Evolutionary conservation across 352 stramenopile species (phyloP), one percentile per base, ranked within the genome.

Genomic region (Phytophthora sp.): DNA sequence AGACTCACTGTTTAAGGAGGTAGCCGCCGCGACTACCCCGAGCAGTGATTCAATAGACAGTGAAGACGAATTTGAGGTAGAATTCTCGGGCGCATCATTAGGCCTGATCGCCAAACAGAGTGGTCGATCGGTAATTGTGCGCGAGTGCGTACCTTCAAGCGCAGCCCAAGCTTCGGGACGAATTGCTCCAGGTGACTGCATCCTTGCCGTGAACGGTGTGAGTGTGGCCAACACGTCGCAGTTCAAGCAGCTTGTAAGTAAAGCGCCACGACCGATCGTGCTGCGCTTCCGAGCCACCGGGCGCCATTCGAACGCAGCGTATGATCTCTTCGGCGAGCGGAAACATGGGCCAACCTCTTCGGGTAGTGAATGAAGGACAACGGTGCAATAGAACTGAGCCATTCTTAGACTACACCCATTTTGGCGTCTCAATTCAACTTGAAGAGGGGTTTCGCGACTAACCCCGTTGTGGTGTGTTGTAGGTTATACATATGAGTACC

Each of bases 101-200:
- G 87, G 87, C 7, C 63, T 95, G 18, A 76, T 91, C 28, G 84
- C 85, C 31, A 89, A 89, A 57, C 79, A 93, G 57, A 90, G 75
- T 46, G 74, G 76, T 0, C 51, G 35, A 12, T 69, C 68, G 3
- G 84, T 95, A 43, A 81, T 92, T 23, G 87, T 95, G 24, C 79
- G 80, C 5, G 84, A 94, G 62, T 92, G 85, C 38, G 62, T 92
- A 8, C 61, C 69, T 5, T 87, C 77, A 0, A 86, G 84, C 23
- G 62, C 67, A 2, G 87, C 87, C 15, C 62, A 86, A 15, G 70
- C 67, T 31, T 78, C 69, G 1, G 85, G 85, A 1, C 61, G 62
- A 3, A 93, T 95, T 35, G 57, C 68, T 15, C 52, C 70, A 1
- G 87, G 85, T 26, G 87, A 95, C 63, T 72, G 61, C 30, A 91